Evolutionary conservation across 192 early-diverging fungal species (phyloP).

Genomic region (Backusella mclennaniae): DNA sequence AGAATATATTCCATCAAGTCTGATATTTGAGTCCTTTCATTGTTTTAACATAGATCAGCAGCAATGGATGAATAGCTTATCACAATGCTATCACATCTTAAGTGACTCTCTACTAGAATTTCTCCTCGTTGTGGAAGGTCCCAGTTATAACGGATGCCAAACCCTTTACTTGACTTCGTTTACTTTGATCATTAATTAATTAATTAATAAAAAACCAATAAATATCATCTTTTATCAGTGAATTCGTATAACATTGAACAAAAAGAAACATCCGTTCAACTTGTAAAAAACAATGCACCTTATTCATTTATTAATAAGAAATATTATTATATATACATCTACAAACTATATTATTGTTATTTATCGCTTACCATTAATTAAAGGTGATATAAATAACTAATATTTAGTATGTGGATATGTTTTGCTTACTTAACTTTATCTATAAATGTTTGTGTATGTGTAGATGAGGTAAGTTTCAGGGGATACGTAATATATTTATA

Average conservation of each 20-base stretch:
- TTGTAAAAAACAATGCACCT: not conserved
- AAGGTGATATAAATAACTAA: not conserved
- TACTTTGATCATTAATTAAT: not conserved
- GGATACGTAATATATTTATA: no score
- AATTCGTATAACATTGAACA: not conserved
- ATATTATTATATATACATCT: not conserved
- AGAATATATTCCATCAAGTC: not conserved
- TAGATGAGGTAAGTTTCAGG: not conserved
- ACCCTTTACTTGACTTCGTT: not conserved
- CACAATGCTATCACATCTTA: no score
- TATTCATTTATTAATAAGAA: not conserved
- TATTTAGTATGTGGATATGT: not conserved
- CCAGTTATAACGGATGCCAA: not conserved
- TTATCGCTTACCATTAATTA: not conserved
- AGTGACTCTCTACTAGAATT: no score
- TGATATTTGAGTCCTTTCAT: not conserved
- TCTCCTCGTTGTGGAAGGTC: not conserved
- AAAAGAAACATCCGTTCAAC: not conserved
- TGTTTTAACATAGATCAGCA: not conserved
- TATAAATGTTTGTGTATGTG: not conserved
- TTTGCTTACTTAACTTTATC: not conserved
- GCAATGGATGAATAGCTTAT: no score
- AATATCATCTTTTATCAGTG: not conserved
- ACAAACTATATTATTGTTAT: no score
- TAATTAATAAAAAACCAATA: not conserved